phyloP scores from a whole-genome alignment of 2,329 filamentous ascomycete genomes.

The Colletotrichum plurivorum region DNA sequence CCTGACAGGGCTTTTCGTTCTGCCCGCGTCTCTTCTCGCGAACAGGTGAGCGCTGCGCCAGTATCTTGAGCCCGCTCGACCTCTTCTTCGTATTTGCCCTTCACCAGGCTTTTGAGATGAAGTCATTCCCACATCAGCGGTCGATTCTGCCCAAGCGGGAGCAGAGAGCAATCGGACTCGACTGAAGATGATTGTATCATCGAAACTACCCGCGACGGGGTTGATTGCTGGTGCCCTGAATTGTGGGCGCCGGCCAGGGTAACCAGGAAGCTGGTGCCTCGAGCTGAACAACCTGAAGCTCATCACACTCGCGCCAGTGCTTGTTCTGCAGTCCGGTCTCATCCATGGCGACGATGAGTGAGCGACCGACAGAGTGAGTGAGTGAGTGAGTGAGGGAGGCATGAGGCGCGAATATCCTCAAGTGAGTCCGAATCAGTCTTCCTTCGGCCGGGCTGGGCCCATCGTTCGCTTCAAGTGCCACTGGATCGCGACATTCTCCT shows the following conservation, averaged over 20 bases:
- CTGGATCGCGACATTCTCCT: background rate
- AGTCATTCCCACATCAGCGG: conserved; percentile 9
- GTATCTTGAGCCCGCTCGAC: background rate
- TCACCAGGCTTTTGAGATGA: conserved; percentile 3
- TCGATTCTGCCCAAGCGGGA: background rate
- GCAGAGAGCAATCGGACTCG: background rate
- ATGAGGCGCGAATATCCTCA: conserved; percentile 9
- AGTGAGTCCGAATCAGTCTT: background rate
- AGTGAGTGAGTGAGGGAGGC: background rate
- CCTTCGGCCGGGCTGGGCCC: background rate
- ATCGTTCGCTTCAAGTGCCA: background rate
- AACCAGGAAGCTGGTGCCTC: conserved; percentile 8
- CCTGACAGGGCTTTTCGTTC: conserved; percentile 32
- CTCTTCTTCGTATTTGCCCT: background rate
- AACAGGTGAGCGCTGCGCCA: conserved; percentile 8
- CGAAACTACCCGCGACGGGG: background rate
- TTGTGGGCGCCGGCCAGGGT: conserved; percentile 9
- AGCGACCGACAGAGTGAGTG: too few species aligned
- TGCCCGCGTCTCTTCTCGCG: background rate
- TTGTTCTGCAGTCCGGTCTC: too few species aligned
- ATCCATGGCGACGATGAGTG: too few species aligned
- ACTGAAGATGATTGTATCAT: background rate
- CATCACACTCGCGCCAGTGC: too few species aligned
- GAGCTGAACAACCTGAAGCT: conserved; percentile 26
- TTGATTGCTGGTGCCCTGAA: conserved; percentile 19